Evolutionary conservation across 306 rosid species (phyloP).

Genomic region (Chamaecrista fasciculata): DNA sequence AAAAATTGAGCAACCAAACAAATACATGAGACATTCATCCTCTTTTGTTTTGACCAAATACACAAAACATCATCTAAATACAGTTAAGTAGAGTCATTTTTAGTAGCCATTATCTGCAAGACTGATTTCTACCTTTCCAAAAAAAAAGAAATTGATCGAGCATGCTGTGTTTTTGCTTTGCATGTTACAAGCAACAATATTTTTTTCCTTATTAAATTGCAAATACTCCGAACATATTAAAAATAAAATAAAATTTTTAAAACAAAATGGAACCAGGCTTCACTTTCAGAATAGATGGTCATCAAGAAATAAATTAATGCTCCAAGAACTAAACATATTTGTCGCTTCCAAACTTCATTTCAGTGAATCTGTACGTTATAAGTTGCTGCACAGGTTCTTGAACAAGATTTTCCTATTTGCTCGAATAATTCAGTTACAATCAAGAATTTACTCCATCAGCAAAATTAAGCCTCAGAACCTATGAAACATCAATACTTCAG

Average conservation of each 20-base stretch:
- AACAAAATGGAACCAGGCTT: constrained; percentile 24
- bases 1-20: too few relatives aligned
- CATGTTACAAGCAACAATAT: neutral
- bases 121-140: too few relatives aligned
- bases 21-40: too few relatives aligned
- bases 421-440: constrained; percentile 33
- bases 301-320: constrained; percentile 21
- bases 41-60: too few relatives aligned
- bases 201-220: constrained; percentile 8
- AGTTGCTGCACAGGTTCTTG: constrained; percentile 27
- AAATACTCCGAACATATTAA: neutral
- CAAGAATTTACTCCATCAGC: constrained; percentile 11
- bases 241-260: neutral
- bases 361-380: constrained; percentile 7
- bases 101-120: too few relatives aligned
- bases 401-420: constrained; percentile 22
- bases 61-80: too few relatives aligned
- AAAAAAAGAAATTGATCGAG: too few relatives aligned
- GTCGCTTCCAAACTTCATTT: constrained; percentile 29
- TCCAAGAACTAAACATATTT: constrained; percentile 9
- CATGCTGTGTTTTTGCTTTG: too few relatives aligned
- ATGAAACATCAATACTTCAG: neutral
- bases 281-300: neutral
- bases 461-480: neutral
- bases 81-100: too few relatives aligned